Evolutionary conservation across 352 stramenopile genomes (phyloP).

Genomic region (Pelagophyceae sp.): DNA sequence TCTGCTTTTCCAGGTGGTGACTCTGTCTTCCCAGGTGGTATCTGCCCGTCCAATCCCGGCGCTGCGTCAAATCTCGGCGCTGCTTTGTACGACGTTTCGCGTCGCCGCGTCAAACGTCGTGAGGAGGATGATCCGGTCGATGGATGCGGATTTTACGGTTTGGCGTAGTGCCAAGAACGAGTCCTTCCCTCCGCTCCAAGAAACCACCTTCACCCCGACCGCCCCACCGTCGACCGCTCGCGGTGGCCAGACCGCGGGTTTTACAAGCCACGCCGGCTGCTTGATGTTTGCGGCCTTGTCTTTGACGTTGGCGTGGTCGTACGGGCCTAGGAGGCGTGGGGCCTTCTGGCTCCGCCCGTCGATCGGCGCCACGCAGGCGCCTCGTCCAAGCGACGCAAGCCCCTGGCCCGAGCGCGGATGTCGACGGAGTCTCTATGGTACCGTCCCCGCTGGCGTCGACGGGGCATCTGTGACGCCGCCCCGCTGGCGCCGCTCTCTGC

Average conservation of each 20-base stretch:
- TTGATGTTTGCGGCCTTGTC: constrained; percentile 43
- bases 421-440: neutral
- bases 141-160: constrained; percentile 44
- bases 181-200: constrained; percentile 76
- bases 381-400: constrained; percentile 35
- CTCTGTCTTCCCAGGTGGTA: no score
- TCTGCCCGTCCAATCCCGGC: no score
- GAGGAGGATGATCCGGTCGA: constrained; percentile 57
- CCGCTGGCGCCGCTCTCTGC: no score
- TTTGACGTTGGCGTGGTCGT: constrained; percentile 32
- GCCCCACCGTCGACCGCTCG: constrained; percentile 1
- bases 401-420: neutral
- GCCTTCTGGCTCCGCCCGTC: no score
- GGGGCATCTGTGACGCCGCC: no score
- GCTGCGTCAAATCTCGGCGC: no score
- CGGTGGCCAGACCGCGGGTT: constrained; percentile 10
- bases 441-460: constrained; percentile 66
- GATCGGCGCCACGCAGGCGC: constrained; percentile 17
- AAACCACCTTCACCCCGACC: constrained; percentile 55
- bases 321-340: no score
- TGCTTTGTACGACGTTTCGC: constrained; percentile 59
- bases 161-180: constrained; percentile 63
- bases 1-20: no score
- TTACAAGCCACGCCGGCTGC: constrained; percentile 42
- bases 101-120: constrained; percentile 67